Base-by-base conservation (phyloP, 345 rosid species). In the Camelina laxa region DNA sequence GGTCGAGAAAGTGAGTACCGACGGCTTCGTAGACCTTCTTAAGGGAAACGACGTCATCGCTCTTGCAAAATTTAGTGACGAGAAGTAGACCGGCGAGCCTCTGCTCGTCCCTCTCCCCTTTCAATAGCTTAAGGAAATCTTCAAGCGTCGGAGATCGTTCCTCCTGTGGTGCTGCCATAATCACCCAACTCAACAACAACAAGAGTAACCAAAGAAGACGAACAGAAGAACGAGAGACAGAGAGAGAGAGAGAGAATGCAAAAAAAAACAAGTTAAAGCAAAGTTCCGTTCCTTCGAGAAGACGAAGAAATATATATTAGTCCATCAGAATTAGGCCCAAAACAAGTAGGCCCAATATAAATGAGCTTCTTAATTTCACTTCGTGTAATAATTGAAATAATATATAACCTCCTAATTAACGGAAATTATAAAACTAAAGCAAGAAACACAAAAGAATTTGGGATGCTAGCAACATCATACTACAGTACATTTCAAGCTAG, bases 91-190 rank as follows among this genome's bases (percentile, higher is more conserved):
- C 97, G 15, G 97, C 97, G 13, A 94, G 92, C 39, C 89, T 89
- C 61, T 91, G 96, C 88, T 94, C 97, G 81, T 94, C 98, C 56
- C 95, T 83, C 76, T 87, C 91, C 48, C 97, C 97, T 76, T 72
- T 88, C 64, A 94, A 48, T 13, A 91, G 82, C 85, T 79, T 90
- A 80, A 94, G 84, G 86, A 93, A 88, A 76, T 91, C 91, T 0
- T 87, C 91, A 2, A 94, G 85, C 5, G 95, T 81, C 7, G 87
- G 82, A 56, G 96, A 79, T 22, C 54, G 80, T 19, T 57, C 54
- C 38, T 48, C 74, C 33, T 48, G 60, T 30, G 60, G 48, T 11
- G 81, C 84, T 85, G 81, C 68, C 80, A 77, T 77, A 17, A 30
- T 65, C 72, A 5, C 57, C 51, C 20, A 64, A n/a, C 63, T 62